These are phyloP conservation scores for Sarocladium oryzae DNA, from an alignment of 2,329 filamentous ascomycete species.

Conservation along the genomic window DNA sequence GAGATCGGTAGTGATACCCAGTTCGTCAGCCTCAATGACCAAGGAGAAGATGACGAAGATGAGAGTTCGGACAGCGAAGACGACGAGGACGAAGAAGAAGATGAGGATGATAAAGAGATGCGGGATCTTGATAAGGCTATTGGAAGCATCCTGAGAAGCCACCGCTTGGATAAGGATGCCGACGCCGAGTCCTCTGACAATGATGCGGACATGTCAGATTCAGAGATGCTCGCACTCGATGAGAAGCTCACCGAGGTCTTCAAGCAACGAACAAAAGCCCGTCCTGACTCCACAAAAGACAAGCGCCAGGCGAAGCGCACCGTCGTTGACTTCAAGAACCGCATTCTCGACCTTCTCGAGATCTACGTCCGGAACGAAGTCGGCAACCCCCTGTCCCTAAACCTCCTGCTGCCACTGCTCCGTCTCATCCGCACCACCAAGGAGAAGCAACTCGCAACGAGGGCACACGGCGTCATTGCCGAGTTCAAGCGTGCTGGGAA, in stretches of 20 bases:
- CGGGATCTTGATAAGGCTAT: slow-evolving; percentile 65
- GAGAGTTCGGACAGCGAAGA: slow-evolving; percentile 34
- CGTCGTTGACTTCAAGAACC: slow-evolving; percentile 91
- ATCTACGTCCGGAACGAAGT: slow-evolving; percentile 80
- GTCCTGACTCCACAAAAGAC: slow-evolving; percentile 68
- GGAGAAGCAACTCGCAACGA: slow-evolving; percentile 67
- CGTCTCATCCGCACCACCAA: slow-evolving; percentile 68
- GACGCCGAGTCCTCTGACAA: slow-evolving; percentile 51
- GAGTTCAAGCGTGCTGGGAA: slow-evolving; percentile 62
- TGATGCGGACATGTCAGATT: slow-evolving; percentile 86
- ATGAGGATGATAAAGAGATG: slow-evolving; percentile 34
- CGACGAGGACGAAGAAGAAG: slow-evolving; percentile 34
- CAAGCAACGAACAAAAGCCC: slow-evolving; percentile 61
- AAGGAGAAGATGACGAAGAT: slow-evolving; percentile 36
- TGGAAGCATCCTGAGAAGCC: slow-evolving; percentile 70
- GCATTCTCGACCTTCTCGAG: slow-evolving; percentile 79
- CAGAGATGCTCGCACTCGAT: slow-evolving; percentile 89
- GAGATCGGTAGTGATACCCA: slow-evolving; percentile 46
- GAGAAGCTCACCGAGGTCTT: slow-evolving; percentile 80
- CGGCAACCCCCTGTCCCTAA: slow-evolving; percentile 58
- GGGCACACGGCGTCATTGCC: slow-evolving; percentile 65
- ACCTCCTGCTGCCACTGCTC: slow-evolving; percentile 70
- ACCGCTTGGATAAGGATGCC: slow-evolving; percentile 52
- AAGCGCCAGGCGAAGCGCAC: slow-evolving; percentile 82
- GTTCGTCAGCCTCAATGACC: slow-evolving; percentile 35